A percentile compares a stretch with the other conserved stretches of the same genome.
phyloP scores from a whole-genome alignment of 2,329 filamentous ascomycete genomes.

The Neofusicoccum parvum region DNA sequence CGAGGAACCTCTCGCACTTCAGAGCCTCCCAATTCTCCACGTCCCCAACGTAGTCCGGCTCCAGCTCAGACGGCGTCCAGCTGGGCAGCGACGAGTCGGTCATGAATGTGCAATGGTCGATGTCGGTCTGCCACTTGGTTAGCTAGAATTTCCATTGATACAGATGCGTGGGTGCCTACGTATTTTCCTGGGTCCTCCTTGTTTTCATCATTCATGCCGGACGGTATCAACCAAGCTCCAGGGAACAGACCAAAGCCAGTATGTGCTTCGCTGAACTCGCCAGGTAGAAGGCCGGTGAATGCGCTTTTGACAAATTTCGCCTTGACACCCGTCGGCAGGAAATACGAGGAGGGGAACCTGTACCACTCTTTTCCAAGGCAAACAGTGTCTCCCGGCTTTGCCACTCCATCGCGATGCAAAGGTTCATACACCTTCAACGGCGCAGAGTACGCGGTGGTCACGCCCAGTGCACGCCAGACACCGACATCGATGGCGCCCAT shows the following conservation, averaged over 20 bases:
- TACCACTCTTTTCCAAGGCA: conserved; percentile 99
- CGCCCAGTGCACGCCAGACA: conserved; percentile 71
- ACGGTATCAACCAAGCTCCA: conserved; percentile 80
- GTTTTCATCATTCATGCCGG: conserved; percentile 91
- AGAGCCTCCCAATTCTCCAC: conserved; percentile 75
- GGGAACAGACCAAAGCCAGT: conserved; percentile 72
- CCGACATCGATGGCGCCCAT: conserved; percentile 67
- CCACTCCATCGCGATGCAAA: conserved; percentile 60
- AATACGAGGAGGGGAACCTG: conserved; percentile 91
- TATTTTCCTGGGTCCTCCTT: conserved; percentile 87
- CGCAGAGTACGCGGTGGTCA: conserved; percentile 80
- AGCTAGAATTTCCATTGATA: conserved; percentile 18
- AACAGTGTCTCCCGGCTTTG: conserved; percentile 66
- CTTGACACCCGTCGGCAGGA: conserved; percentile 78
- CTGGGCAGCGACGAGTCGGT: conserved; percentile 82
- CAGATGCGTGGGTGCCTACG: conserved; percentile 48
- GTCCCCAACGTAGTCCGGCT: conserved; percentile 80
- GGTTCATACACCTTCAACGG: conserved; percentile 72
- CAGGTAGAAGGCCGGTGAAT: conserved; percentile 85
- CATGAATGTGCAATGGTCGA: conserved; percentile 76
- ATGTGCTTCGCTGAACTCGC: conserved; percentile 79
- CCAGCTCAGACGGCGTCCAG: conserved; percentile 61
- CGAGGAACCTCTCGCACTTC: conserved; percentile 77
- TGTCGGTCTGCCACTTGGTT: conserved; percentile 56
- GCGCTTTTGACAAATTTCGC: conserved; percentile 91